Evolutionary conservation across 1,139 yeast species (phyloP), one percentile per base, ranked within the genome.

Genomic region (Hemisphaericaspora lyxosophila): DNA sequence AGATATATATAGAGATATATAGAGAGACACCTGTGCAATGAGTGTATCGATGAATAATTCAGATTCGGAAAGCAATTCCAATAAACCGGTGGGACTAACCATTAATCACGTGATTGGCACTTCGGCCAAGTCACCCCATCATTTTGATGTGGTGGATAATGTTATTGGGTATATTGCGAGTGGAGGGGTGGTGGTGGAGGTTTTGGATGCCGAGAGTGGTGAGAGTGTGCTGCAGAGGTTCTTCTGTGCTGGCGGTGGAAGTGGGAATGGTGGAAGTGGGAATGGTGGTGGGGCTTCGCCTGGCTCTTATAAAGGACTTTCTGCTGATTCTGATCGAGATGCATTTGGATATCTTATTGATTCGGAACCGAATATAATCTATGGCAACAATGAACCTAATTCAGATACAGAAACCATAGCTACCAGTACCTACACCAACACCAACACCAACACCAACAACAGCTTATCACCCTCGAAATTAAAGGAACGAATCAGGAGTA

Each of bases 181-280:
- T 35, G 85, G 85, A 5, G 87, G 87, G 0, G 85, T 80, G 1
- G 83, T 80, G 4, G 77, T 79, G 4, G 59, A 75, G 31, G 49
- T 55, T 19, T 40, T 70, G 2, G 54, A 61, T 36, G 28, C 31
- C 22, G 29, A 19, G 5, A 46, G 45, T 3, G 47, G 47, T 16
- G 34, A 39, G 22, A 47, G 60, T 0, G 32, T 45, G 13, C 42
- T 54, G 36, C 82, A 75, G 48, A 55, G 78, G 42, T 75, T 76
- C 50, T 75, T 72, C 49, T 75, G 79, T 55, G 82, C 81, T 22
- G 73, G 72, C 41, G 19, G 45, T n/a, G 40, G 11, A 12, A 22
- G 11, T 12, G 7, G 5, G 16, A 5, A 6, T 12, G 5, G 5
- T 19, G 22, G 22, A 19, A 19, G 8, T 19, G 22, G 22, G 6